These are phyloP conservation scores for Penicillium sp. DNA, from an alignment of 2,329 filamentous ascomycete species.

Conservation along the genomic window DNA sequence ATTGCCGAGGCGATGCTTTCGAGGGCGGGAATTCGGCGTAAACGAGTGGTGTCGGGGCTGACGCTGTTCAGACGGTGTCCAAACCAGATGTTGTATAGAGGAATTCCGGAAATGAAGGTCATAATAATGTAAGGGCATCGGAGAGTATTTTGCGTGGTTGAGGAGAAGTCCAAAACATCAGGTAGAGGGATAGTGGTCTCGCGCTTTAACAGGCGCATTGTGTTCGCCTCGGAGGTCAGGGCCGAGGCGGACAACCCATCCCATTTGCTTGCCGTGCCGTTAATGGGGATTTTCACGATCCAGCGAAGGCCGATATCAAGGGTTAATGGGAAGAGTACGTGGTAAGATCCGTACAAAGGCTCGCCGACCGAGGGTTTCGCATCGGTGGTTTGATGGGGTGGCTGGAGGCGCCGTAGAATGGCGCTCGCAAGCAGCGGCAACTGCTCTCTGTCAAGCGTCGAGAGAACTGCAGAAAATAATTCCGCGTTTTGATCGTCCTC, in stretches of 20 bases:
- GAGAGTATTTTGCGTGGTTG: conserved; percentile 23
- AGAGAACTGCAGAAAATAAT: conserved; percentile 4
- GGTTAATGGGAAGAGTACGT: conserved; percentile 5
- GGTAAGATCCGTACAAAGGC: conserved; percentile 7
- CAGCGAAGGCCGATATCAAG: conserved; percentile 2
- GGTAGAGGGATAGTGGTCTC: conserved; percentile 33
- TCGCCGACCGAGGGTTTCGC: conserved; percentile 5
- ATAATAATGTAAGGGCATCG: conserved; percentile 30
- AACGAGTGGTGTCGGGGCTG: neutral
- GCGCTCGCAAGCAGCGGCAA: conserved; percentile 5
- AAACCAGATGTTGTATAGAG: conserved; percentile 31
- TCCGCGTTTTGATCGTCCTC: conserved; percentile 2
- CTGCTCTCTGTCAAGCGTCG: conserved; percentile 3
- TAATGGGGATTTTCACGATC: conserved; percentile 6
- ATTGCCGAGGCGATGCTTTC: conserved; percentile 20
- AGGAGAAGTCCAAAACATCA: conserved; percentile 28
- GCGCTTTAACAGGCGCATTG: conserved; percentile 29
- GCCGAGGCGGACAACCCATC: conserved; percentile 1
- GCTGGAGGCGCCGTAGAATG: conserved; percentile 4
- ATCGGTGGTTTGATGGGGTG: conserved; percentile 2
- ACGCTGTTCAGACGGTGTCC: conserved; percentile 10
- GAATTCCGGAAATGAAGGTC: conserved; percentile 21
- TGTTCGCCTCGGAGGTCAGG: conserved; percentile 26
- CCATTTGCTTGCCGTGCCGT: conserved; percentile 3
- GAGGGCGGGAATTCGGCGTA: conserved; percentile 14